phyloP scores from a whole-genome alignment of 257 asterid species.

The Jaltomata sinuosa region DNA sequence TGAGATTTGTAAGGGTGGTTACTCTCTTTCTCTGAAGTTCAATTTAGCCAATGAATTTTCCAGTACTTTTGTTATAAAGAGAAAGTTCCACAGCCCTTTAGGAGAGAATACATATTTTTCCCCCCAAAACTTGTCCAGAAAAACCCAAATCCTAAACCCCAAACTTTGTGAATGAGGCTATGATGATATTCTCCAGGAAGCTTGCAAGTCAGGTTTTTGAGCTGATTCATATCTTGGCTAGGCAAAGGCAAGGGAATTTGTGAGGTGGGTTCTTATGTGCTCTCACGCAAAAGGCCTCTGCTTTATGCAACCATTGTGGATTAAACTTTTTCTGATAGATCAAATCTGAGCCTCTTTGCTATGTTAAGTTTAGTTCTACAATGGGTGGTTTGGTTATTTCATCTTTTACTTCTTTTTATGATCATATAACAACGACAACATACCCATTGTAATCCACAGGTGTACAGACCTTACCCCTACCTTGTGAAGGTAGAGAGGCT shows the following conservation, averaged over 20 bases:
- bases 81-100: not conserved
- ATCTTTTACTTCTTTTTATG: not conserved
- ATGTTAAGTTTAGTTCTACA: not conserved
- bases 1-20: not conserved
- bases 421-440: not conserved
- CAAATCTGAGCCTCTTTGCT: not conserved
- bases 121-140: not conserved
- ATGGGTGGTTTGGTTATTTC: not conserved
- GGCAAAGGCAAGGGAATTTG: not conserved
- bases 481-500: not conserved
- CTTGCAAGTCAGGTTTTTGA: not conserved
- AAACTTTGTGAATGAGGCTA: not conserved
- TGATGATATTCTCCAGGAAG: slow-evolving; percentile 15
- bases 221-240: slow-evolving; percentile 10
- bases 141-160: not conserved
- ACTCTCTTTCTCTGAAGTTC: not conserved
- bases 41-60: not conserved
- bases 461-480: not conserved
- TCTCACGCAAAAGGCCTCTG: not conserved
- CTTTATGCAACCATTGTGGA: not conserved
- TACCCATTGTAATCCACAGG: not conserved
- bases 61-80: not conserved
- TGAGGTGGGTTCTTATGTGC: not conserved
- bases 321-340: not conserved
- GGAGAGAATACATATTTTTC: not conserved